Evolutionary conservation across 306 rosid species (phyloP), one percentile per base, ranked within the genome.

Genomic region (Cucurbita argyrosperma): DNA sequence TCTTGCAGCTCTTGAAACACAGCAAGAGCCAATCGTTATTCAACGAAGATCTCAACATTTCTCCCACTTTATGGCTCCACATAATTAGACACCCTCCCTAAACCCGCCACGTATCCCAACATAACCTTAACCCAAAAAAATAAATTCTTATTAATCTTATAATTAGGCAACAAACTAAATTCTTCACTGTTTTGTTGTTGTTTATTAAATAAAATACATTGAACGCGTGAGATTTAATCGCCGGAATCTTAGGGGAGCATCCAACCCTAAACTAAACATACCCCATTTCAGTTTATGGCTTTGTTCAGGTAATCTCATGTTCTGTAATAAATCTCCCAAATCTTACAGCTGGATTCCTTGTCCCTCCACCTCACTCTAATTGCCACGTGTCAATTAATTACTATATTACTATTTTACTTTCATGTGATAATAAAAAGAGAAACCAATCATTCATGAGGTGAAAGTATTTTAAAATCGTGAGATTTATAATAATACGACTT

Each of bases 271-370:
- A 38, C 19, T 51, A 51, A 51, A 51, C 30, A 59, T 59, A 59
- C 30, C 30, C 30, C 39, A 72, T 13, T 15, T 21, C 51, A 38
- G 53, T 19, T 73, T 39, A 43, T 73, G 76, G 54, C 76, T 55
- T 56, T 43, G 65, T 73, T 73, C 76, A 73, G 67, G 76, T 73
- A 73, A 73, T 73, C 76, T 73, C 53, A 73, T 39, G 26, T 71
- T 51, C 19, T 71, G 46, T 73, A 37, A 19, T 73, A 42, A 73
- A 57, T 73, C 76, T 73, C 8, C 66, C 13, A 40, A 23, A 73
- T 40, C 67, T 73, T 43, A 73, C 76, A 73, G 76, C 76, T 73
- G 76, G 76, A 26, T 40, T 55, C 49, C 19, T 73, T 1, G 46
- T 50, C 74, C 5, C 15, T 69, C 57, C 50, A 0, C 35, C 35